Percentiles rank a stretch among this genome's conserved stretches.
These are phyloP conservation scores for Cucurbita ficifolia DNA, from an alignment of 306 rosid species.

Conservation along the genomic window DNA sequence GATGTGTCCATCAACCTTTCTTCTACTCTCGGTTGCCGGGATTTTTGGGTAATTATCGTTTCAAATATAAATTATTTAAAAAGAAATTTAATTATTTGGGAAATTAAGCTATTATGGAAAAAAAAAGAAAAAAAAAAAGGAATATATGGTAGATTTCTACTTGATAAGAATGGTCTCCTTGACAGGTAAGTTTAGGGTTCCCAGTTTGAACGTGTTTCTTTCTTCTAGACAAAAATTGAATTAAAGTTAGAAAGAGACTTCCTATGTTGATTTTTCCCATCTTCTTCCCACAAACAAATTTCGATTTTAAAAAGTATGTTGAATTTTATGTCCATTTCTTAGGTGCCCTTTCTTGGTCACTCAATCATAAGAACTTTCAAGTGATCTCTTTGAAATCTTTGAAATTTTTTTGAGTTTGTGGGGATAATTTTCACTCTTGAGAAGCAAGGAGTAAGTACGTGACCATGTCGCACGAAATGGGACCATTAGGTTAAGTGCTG, in stretches of 20 bases:
- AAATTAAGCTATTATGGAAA: too few species aligned
- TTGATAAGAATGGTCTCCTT: neutral
- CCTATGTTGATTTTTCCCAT: neutral
- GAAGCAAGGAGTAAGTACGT: too few species aligned
- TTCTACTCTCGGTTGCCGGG: neutral
- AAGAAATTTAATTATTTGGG: neutral
- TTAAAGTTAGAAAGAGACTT: neutral
- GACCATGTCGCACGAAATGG: too few species aligned
- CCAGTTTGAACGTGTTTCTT: neutral
- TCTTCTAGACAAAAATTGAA: neutral
- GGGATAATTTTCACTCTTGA: too few species aligned
- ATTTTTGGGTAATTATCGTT: neutral
- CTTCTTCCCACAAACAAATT: neutral
- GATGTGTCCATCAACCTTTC: neutral
- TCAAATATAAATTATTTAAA: neutral
- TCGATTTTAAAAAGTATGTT: neutral
- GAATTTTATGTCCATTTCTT: neutral
- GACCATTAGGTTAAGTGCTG: too few species aligned
- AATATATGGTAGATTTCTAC: neutral
- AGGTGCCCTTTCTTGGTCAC: too few species aligned
- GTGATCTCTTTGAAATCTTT: neutral
- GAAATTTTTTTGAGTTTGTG: neutral
- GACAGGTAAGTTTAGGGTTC: neutral
- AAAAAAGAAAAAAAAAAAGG: neutral
- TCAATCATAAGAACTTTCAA: too few species aligned